Percentiles rank a stretch among this genome's conserved stretches.
Evolutionary conservation across 2,329 filamentous ascomycete species (phyloP).

Genomic region (Xylariaceae sp.): DNA sequence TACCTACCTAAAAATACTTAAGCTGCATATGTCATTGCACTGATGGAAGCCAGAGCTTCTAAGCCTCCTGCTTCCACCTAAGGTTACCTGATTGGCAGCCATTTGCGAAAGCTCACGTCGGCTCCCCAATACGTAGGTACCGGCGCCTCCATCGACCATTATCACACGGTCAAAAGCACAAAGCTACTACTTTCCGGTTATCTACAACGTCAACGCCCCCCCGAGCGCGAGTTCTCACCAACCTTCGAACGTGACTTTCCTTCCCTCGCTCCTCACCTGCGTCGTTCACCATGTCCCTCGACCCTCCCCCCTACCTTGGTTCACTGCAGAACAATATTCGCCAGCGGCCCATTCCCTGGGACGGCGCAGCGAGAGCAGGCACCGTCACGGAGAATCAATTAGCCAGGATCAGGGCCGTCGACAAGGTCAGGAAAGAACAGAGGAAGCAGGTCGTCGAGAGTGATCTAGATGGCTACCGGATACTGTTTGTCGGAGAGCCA

Average conservation of each 20-base stretch:
- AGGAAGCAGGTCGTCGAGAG: conserved; percentile 80
- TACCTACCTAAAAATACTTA: no score
- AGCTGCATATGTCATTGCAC: no score
- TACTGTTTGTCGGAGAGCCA: conserved; percentile 77
- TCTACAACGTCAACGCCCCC: conserved; percentile 1
- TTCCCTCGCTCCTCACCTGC: conserved; percentile 31
- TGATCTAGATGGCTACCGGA: conserved; percentile 80
- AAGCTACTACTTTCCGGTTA: conserved; percentile 2
- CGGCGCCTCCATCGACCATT: no score
- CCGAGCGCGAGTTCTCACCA: background rate
- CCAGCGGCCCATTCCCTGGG: conserved; percentile 94
- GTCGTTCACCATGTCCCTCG: conserved; percentile 74
- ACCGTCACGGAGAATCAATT: conserved; percentile 94
- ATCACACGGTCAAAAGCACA: no score
- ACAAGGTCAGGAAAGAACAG: conserved; percentile 93
- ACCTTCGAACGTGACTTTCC: background rate
- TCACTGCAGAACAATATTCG: conserved; percentile 97
- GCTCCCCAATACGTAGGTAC: conserved; percentile 16
- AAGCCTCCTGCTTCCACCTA: conserved; percentile 9
- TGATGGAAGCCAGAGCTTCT: conserved; percentile 10
- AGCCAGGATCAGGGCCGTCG: conserved; percentile 93
- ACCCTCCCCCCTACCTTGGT: conserved; percentile 82
- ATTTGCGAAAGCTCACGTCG: conserved; percentile 3
- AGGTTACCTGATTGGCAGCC: conserved; percentile 26
- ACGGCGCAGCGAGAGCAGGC: conserved; percentile 90